A percentile compares a stretch with the other conserved stretches of the same genome.
phyloP scores from a whole-genome alignment of 176 grass and related monocot genomes.

The Saccharum officinarum region DNA sequence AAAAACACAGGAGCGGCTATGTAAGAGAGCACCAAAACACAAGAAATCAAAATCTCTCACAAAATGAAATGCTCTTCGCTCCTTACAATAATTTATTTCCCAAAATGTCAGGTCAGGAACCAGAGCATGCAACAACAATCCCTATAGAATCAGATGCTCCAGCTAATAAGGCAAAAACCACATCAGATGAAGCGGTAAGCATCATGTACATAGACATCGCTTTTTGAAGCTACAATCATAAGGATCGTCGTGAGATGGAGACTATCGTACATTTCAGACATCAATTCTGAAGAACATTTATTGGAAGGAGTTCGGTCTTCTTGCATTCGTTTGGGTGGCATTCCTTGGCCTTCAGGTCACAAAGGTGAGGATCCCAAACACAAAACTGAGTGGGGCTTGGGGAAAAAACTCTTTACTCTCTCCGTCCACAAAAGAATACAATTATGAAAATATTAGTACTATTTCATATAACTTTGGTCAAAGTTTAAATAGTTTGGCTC shows the following conservation, averaged over 20 bases:
- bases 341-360: too few species aligned
- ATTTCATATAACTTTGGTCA: too few species aligned
- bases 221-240: background rate
- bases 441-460: too few species aligned
- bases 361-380: too few species aligned
- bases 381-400: too few species aligned
- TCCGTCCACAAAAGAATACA: too few species aligned
- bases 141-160: background rate
- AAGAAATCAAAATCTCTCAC: background rate
- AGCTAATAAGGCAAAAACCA: background rate
- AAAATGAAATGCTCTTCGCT: background rate
- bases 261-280: too few species aligned
- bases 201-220: background rate
- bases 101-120: constrained; percentile 42
- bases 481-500: too few species aligned
- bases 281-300: too few species aligned
- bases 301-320: too few species aligned
- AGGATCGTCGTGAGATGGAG: background rate
- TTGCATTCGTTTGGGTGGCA: too few species aligned
- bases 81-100: background rate
- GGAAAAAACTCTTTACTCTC: too few species aligned
- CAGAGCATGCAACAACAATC: constrained; percentile 47
- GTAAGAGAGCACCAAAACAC: background rate
- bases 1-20: background rate
- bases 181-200: constrained; percentile 20